Evolutionary conservation across 2,329 filamentous ascomycete genomes (phyloP), one percentile per base, ranked within the genome.

Genomic region (Chalara sp.): DNA sequence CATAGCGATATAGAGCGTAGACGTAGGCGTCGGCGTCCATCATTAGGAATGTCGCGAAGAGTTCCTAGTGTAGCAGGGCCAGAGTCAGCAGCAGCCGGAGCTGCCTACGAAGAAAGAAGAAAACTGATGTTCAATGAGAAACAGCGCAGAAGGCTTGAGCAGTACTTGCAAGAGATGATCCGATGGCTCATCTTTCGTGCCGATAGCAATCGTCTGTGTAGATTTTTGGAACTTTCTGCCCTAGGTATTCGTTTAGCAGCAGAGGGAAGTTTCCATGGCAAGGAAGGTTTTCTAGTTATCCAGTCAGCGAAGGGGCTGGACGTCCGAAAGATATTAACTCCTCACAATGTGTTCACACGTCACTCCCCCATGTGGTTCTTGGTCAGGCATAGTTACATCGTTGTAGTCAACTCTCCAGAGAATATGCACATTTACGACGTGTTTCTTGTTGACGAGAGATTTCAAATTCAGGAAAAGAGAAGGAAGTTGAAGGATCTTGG

Each of bases 381-480:
- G 21, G 90, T 99, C n/a, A 79, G 93, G 47, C 91, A 97, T 68
- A 97, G 90, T 71, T 99, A 99, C 64, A 85, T 99, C 53, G 92
- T 96, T 43, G 96, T 92, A 60, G 91, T 97, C n/a, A 92, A 97
- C 65, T 96, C 93, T 0, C 93, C 93, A 0, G 92, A 97, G 67
- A 95, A 95, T 61, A 95, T 97, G 87, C 92, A 96, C 63, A 95
- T 97, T 33, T 96, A 96, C 66, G 95, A 99, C 69, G 93, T 99
- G 28, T 97, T 96, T 67, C 77, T 99, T n/a, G 88, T 97, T 30
- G 93, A 99, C 65, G 79, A 87, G 1, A 85, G 87, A 61, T 99
- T 99, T 69, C 76, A 80, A 48, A 83, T 96, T 46, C 83, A 90
- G 56, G 82, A 87, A 50, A 90, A 90, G 68, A 81, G 79, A 58